Conservation (phyloP, 768 basidiomycete species). For the Leccinum subtestaceum region DNA sequence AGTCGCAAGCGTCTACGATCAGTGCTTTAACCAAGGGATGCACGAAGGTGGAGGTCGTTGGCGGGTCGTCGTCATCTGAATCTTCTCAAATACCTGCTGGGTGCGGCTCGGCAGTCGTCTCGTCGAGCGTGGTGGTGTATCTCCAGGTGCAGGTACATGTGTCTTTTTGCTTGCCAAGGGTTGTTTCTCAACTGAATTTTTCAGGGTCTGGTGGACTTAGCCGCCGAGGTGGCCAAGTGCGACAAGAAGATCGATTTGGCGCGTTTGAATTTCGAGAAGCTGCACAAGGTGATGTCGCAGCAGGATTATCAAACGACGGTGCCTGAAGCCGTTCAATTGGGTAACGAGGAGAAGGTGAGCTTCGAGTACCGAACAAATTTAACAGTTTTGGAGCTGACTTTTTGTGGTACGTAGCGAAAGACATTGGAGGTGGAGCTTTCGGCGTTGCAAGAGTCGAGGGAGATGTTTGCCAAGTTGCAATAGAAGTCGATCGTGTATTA, state of each 20-base stretch:
- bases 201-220: conserved; percentile 89
- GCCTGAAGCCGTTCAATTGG: conserved; percentile 68
- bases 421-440: conserved; percentile 75
- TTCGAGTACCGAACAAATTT: neutral
- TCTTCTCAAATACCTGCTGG: conserved; percentile 66
- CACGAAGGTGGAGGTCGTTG: conserved; percentile 69
- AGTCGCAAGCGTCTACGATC: conserved; percentile 73
- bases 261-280: conserved; percentile 68
- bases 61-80: conserved; percentile 35
- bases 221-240: conserved; percentile 83
- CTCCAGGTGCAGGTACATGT: conserved; percentile 77
- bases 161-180: neutral
- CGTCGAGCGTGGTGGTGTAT: conserved; percentile 70
- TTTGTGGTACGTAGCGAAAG: conserved; percentile 10
- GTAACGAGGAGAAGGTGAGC: conserved; percentile 79
- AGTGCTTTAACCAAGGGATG: conserved; percentile 84
- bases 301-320: conserved; percentile 79
- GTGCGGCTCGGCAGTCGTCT: conserved; percentile 82
- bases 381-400: neutral
- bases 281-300: conserved; percentile 67
- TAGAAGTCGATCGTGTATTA: conserved; percentile 18
- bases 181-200: neutral
- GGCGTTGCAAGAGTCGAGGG: conserved; percentile 65
- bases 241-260: conserved; percentile 86
- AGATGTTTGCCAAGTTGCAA: conserved; percentile 73